These are phyloP conservation scores for Themeda triandra DNA, from an alignment of 176 grass and related monocot species.

Conservation along the genomic window DNA sequence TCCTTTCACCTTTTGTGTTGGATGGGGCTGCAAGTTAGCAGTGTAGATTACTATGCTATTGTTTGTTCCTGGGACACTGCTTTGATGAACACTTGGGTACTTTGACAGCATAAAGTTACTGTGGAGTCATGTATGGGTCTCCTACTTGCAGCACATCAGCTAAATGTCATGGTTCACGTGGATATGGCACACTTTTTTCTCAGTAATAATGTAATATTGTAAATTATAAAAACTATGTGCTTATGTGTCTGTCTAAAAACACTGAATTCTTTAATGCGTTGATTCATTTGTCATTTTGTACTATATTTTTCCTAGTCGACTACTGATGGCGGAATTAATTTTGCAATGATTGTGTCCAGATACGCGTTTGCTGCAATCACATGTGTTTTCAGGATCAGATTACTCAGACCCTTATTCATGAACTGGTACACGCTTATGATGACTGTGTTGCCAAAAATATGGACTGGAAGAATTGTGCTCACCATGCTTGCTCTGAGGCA, in stretches of 20 bases:
- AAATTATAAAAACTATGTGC: neutral
- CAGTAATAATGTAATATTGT: neutral
- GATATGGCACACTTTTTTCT: neutral
- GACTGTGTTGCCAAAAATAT: conserved; percentile 82
- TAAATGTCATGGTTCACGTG: neutral
- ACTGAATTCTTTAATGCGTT: neutral
- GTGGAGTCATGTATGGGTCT: neutral
- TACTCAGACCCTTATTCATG: conserved; percentile 79
- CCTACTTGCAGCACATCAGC: neutral
- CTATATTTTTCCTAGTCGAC: conserved; percentile 5
- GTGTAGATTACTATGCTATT: neutral
- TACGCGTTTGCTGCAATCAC: conserved; percentile 81
- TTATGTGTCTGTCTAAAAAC: neutral
- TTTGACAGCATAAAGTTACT: neutral
- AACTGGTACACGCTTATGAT: conserved; percentile 94
- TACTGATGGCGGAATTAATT: neutral
- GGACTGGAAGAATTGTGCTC: conserved; percentile 84
- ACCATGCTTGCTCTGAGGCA: conserved; percentile 98
- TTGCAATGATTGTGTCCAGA: conserved; percentile 38
- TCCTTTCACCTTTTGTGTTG: neutral
- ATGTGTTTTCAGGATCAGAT: conserved; percentile 63
- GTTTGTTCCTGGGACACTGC: neutral
- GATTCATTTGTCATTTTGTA: neutral
- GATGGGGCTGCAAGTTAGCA: neutral
- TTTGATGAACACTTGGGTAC: conserved; percentile 2